phyloP scores from a whole-genome alignment of 805 yeast genomes.

The Candida orba region DNA sequence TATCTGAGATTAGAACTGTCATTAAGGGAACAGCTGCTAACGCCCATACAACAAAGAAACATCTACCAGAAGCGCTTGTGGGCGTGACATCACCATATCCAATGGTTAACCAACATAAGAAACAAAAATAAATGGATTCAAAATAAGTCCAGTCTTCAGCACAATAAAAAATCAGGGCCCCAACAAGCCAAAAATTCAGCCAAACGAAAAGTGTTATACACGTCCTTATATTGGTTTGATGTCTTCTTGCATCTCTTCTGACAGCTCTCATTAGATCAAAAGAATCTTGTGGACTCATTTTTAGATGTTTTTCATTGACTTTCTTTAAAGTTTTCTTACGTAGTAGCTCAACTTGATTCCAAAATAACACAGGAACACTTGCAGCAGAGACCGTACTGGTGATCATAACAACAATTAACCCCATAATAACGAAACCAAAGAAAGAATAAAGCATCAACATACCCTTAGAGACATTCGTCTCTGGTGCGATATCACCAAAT shows the following conservation, averaged over 20 bases:
- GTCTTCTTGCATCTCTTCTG: slow-evolving; percentile 32
- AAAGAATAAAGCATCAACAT: slow-evolving; percentile 57
- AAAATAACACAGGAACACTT: slow-evolving; percentile 53
- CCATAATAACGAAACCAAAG: slow-evolving; percentile 65
- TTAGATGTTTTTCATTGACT: slow-evolving; percentile 6
- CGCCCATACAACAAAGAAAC: slow-evolving; percentile 76
- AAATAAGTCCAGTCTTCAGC: slow-evolving; percentile 71
- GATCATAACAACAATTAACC: slow-evolving; percentile 65
- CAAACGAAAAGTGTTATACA: slow-evolving; percentile 36
- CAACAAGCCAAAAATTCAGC: slow-evolving; percentile 60
- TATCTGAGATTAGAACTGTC: slow-evolving; percentile 69
- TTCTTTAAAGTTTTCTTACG: slow-evolving; percentile 32
- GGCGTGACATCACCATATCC: slow-evolving; percentile 83
- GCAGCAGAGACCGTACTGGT: slow-evolving; percentile 56
- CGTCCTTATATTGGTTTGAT: slow-evolving; percentile 35
- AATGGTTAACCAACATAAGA: slow-evolving; percentile 68
- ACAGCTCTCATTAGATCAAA: slow-evolving; percentile 52
- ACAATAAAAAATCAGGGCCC: slow-evolving; percentile 55
- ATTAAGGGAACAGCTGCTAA: slow-evolving; percentile 78
- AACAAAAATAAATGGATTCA: slow-evolving; percentile 66
- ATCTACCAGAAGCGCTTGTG: slow-evolving; percentile 51
- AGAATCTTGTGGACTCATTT: slow-evolving; percentile 36
- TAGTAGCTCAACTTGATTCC: slow-evolving; percentile 53
- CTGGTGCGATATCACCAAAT: slow-evolving; percentile 65
- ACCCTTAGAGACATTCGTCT: slow-evolving; percentile 44